phyloP scores from a whole-genome alignment of 768 basidiomycete genomes.

The Amanita subjunquillea region DNA sequence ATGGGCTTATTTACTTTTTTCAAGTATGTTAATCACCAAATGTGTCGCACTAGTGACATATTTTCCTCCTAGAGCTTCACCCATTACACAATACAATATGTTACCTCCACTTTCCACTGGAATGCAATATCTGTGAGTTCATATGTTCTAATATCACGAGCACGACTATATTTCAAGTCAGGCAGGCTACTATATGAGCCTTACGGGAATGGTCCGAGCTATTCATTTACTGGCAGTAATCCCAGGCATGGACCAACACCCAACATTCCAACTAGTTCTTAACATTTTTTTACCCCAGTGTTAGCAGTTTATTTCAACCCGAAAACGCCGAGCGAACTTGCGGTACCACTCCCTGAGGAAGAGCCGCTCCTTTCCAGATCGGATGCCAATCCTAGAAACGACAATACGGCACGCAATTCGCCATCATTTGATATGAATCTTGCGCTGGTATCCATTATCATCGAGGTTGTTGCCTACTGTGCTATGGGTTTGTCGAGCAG shows the following conservation, averaged over 20 bases:
- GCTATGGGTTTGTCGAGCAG: slow-evolving; percentile 37
- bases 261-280: background rate
- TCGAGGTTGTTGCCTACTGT: slow-evolving; percentile 45
- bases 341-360: slow-evolving; percentile 13
- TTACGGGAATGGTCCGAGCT: slow-evolving; percentile 43
- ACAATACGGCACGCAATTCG: slow-evolving; percentile 19
- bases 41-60: background rate
- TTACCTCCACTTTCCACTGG: slow-evolving; percentile 54
- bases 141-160: background rate
- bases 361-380: slow-evolving; percentile 20
- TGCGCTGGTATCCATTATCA: slow-evolving; percentile 46
- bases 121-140: slow-evolving; percentile 45
- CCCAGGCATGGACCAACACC: slow-evolving; percentile 38
- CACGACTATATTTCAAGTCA: slow-evolving; percentile 14
- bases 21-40: slow-evolving; percentile 25
- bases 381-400: slow-evolving; percentile 4
- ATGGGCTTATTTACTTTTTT: slow-evolving; percentile 36
- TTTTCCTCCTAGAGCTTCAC: slow-evolving; percentile 35
- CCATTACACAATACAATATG: slow-evolving; percentile 56
- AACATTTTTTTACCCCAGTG: slow-evolving; percentile 22
- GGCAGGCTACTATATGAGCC: slow-evolving; percentile 68
- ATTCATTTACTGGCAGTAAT: slow-evolving; percentile 43
- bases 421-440: slow-evolving; percentile 60
- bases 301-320: slow-evolving; percentile 45
- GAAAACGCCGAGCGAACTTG: slow-evolving; percentile 18